Evolutionary conservation across 371 early-diverging fungal species (phyloP).

Genomic region (Saksenaea vasiformis): DNA sequence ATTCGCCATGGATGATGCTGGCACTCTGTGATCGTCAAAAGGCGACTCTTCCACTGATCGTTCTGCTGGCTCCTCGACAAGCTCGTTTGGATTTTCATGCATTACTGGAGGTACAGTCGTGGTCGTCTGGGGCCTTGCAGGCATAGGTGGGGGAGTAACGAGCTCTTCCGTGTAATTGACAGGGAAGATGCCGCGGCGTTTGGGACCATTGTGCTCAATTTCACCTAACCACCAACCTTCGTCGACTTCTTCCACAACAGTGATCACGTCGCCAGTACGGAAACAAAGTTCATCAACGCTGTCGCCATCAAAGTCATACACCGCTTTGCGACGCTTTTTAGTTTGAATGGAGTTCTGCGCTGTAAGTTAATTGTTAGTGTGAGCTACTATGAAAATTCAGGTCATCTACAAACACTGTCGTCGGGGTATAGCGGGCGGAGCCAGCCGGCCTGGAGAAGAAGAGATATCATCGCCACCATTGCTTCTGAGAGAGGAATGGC

Average conservation of each 20-base stretch:
- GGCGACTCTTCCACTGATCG: conserved; percentile 8
- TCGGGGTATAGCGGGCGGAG: conserved; percentile 16
- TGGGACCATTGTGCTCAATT: conserved; percentile 45
- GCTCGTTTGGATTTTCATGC: conserved; percentile 5
- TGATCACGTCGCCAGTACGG: conserved; percentile 70
- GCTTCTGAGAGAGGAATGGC: conserved; percentile 20
- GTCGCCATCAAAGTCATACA: conserved; percentile 70
- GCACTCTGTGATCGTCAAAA: conserved; percentile 9
- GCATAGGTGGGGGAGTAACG: conserved; percentile 7
- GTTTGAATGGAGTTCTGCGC: conserved; percentile 1
- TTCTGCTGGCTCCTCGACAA: conserved; percentile 10
- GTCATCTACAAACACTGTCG: conserved; percentile 16
- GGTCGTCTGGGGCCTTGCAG: conserved; percentile 14
- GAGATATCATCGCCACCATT: conserved; percentile 6
- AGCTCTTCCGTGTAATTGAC: conserved; percentile 69
- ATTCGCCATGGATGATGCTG: not conserved
- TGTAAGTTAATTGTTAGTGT: not conserved
- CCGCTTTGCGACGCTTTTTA: conserved; percentile 53
- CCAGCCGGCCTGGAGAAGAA: conserved; percentile 1
- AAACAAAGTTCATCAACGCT: conserved; percentile 71
- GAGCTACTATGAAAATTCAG: not conserved
- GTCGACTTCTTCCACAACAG: conserved; percentile 74
- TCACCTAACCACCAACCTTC: conserved; percentile 91
- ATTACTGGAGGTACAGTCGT: not conserved
- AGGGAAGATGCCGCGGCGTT: conserved; percentile 76